Evolutionary conservation across 441 rosid genomes (phyloP), one percentile per base, ranked within the genome.

Genomic region (Eutrema salsugineum): DNA sequence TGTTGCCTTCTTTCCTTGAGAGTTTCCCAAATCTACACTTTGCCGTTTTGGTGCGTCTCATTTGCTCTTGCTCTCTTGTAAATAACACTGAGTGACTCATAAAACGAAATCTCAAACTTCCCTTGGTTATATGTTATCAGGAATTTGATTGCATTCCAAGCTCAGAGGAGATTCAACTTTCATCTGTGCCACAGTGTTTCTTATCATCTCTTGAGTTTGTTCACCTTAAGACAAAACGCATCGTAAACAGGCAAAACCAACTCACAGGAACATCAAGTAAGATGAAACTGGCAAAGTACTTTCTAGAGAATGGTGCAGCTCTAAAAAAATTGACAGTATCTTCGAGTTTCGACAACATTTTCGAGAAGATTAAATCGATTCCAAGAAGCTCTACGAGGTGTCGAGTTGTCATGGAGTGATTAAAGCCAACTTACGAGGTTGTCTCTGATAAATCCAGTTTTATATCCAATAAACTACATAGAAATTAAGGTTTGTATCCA

Each of bases 241-340:
- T 0, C 6, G 58, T 43, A 8, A 2, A 0, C 19, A 5, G 0
- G 0, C 64, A 14, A 27, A 44, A 54, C 43, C 73, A 63, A 8
- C 48, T 56, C 11, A 35, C 32, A 0, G 71, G 66, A 63, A 56
- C 71, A 12, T 6, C 55, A 10, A 70, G 48, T 55, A 49, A 76
- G 61, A 70, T 20, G 75, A 76, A 70, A 63, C 2, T 76, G 58
- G 63, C 63, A 42, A 65, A 65, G 27, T 77, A 71, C 15, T 77
- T 71, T 53, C 12, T 66, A 15, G 30, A 59, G 40, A 71, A 77
- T 42, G 44, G 49, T 64, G 48, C 47, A 57, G 16, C 61, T 56
- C 75, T 76, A 40, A 56, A 56, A 49, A 56, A 32, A 63, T 66
- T 76, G 50, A 54, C 30, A 1, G 20, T 75, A 35, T 53, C 44